These are phyloP conservation scores for Proliferodiscus dingleyae DNA, from an alignment of 2,329 filamentous ascomycete genomes.

Conservation along the genomic window DNA sequence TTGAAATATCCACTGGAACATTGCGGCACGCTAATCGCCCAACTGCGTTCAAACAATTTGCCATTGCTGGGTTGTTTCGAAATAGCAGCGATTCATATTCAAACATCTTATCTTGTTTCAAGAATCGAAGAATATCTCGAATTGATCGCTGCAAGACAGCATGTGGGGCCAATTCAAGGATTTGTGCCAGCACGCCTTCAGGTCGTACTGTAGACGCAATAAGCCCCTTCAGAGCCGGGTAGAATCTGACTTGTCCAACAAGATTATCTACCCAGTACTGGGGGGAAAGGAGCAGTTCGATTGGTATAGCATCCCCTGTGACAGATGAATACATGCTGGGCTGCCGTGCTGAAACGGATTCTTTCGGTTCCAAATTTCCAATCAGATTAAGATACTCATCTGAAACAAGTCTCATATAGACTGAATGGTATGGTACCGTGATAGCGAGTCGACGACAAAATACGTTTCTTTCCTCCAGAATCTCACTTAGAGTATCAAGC, in stretches of 20 bases:
- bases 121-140: background rate
- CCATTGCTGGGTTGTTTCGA: no score
- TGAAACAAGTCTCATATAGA: slow-evolving; percentile 21
- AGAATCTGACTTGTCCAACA: slow-evolving; percentile 8
- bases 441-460: slow-evolving; percentile 21
- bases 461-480: slow-evolving; percentile 16
- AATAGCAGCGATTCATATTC: no score
- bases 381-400: slow-evolving; percentile 9
- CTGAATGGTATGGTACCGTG: slow-evolving; percentile 24
- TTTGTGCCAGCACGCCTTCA: background rate
- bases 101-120: no score
- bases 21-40: no score
- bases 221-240: no score
- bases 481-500: slow-evolving; percentile 16
- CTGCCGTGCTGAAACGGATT: background rate
- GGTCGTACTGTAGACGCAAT: no score
- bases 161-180: slow-evolving; percentile 32
- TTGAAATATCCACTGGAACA: no score
- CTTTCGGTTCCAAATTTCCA: background rate
- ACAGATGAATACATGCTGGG: background rate
- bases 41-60: no score
- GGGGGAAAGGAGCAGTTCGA: no score
- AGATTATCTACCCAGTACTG: slow-evolving; percentile 43
- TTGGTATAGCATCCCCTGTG: background rate
- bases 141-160: slow-evolving; percentile 29